Evolutionary conservation across 2,329 filamentous ascomycete genomes (phyloP).

Genomic region (Chrysoporthe deuterocubensis): DNA sequence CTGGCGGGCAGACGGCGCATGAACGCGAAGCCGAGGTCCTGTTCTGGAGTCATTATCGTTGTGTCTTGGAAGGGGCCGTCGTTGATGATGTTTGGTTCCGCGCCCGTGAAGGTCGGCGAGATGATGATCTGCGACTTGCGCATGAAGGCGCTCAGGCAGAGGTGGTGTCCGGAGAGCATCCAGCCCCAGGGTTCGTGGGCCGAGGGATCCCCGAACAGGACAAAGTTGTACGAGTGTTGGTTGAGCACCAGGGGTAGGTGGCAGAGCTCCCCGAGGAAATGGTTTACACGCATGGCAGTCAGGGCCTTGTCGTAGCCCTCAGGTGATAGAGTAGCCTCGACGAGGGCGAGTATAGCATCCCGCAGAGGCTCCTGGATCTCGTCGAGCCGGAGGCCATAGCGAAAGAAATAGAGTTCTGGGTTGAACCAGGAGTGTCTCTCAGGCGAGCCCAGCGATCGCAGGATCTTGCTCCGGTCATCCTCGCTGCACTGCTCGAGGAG

Average conservation of each 20-base stretch:
- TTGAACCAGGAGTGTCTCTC: constrained; percentile 75
- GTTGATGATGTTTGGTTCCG: constrained; percentile 78
- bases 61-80: constrained; percentile 65
- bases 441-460: constrained; percentile 68
- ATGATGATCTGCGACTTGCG: constrained; percentile 68
- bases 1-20: constrained; percentile 65
- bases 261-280: constrained; percentile 73
- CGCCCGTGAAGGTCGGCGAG: constrained; percentile 77
- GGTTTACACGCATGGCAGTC: constrained; percentile 73
- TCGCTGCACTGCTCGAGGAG: constrained; percentile 53
- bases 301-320: constrained; percentile 74
- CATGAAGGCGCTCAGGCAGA: constrained; percentile 74
- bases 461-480: constrained; percentile 53
- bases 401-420: constrained; percentile 71
- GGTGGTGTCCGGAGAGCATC: constrained; percentile 77
- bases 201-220: constrained; percentile 68
- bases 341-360: constrained; percentile 56
- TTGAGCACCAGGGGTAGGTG: constrained; percentile 67
- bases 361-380: constrained; percentile 51
- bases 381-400: constrained; percentile 73
- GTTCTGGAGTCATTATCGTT: constrained; percentile 67
- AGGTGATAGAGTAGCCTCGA: constrained; percentile 64
- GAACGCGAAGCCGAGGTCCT: constrained; percentile 63
- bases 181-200: constrained; percentile 68
- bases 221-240: constrained; percentile 77